Base-by-base conservation (phyloP, 192 early-diverging fungal species). In the Gigaspora rosea region DNA sequence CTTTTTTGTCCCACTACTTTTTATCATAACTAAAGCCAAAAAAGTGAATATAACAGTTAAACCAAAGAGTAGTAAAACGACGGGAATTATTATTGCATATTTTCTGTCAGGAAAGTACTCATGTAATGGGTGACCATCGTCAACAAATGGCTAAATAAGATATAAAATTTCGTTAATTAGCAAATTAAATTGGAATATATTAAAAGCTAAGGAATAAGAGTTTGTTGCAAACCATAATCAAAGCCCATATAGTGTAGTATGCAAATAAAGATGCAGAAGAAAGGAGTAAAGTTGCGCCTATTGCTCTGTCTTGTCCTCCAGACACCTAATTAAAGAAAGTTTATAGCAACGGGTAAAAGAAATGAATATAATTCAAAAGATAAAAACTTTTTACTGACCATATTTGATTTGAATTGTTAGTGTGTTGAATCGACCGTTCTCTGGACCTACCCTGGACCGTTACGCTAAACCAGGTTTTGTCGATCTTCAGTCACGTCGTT, bases 181-280 rank as follows among this genome's bases (percentile, higher is more conserved):
- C 16, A 13, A 41, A 33, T 20, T 22, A 35, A 78, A 48, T 20
- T 41, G 16, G 20, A 13, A 13, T 13, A 13, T 11, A 33, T 27
- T 32, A 61, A 33, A 18, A 11, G 20, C 15, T 66, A 67, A 27
- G 36, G 47, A 56, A 36, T 8, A 51, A 16, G 15, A 41, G 41
- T 41, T 41, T 41, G 41, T 41, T 7, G 2, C 41, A 41, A 61
- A 35, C 93, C 88, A 97, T 90, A 27, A 96, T 83, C 47, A 97
- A 86, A 2, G 93, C 92, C 96, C 96, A 97, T 63, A 91, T 84
- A 20, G 94, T 91, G 84, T 96, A 97, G 82, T 97, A 97, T 62
- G 88, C 75, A 81, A 96, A 96, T 57, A 95, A 90, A 56, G 89
- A 82, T 32, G 89, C 81, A 54, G 92, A 91, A 65, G 94, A 77